A percentile compares a stretch with the other conserved stretches of the same genome.
These are phyloP conservation scores for Pythium plurisporium DNA, from an alignment of 352 stramenopile genomes.

Conservation along the genomic window DNA sequence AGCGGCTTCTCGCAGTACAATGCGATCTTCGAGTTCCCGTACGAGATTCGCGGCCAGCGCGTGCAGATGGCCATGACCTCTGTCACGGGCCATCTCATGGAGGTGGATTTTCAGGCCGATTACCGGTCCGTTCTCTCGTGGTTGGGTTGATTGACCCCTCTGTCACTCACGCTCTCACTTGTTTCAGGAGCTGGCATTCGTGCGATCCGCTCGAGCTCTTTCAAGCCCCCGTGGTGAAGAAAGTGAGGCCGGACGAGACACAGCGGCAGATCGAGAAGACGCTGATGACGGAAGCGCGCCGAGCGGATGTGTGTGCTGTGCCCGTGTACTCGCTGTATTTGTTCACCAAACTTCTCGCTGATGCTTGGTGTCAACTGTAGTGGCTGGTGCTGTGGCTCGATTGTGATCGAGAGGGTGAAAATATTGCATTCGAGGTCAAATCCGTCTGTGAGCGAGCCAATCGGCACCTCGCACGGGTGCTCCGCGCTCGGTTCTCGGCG, in stretches of 20 bases:
- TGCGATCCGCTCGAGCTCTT: constrained; percentile 96
- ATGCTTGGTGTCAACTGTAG: constrained; percentile 27
- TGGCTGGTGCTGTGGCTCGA: constrained; percentile 98
- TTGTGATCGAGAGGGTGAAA: constrained; percentile 99
- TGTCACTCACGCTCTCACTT: neutral
- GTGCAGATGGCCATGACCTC: constrained; percentile 95
- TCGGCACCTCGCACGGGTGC: constrained; percentile 58
- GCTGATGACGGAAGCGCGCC: constrained; percentile 81
- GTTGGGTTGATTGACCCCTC: too few relatives aligned
- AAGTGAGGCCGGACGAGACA: constrained; percentile 72
- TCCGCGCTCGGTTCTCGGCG: constrained; percentile 91
- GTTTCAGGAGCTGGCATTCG: constrained; percentile 88
- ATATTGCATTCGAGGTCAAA: constrained; percentile 98
- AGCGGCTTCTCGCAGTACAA: constrained; percentile 85
- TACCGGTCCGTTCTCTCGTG: constrained; percentile 46
- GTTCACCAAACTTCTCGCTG: neutral
- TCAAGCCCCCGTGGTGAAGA: constrained; percentile 80
- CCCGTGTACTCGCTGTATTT: too few relatives aligned
- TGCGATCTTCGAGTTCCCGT: constrained; percentile 89
- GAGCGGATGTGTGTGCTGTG: constrained; percentile 37
- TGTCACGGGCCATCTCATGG: constrained; percentile 97
- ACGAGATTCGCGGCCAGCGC: constrained; percentile 73
- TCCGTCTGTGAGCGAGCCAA: constrained; percentile 80
- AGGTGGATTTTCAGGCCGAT: constrained; percentile 91
- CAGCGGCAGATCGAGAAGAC: constrained; percentile 90